Evolutionary conservation across 2,329 filamentous ascomycete species (phyloP), one percentile per base, ranked within the genome.

Genomic region (Xylaria sp.): DNA sequence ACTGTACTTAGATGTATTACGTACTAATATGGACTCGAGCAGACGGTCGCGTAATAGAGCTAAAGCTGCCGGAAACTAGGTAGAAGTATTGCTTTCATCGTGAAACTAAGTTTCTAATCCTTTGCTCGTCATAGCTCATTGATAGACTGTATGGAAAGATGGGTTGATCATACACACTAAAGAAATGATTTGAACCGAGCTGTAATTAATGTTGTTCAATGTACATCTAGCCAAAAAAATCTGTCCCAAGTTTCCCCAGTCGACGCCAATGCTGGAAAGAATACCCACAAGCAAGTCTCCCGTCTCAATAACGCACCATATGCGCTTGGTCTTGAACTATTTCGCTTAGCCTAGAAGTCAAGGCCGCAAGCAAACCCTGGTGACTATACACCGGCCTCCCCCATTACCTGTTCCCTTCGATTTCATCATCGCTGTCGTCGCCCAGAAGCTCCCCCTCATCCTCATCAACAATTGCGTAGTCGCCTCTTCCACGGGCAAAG

Each of bases 381-480:
- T 50, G 8, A 42, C 6, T 12, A 39, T 34, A 54, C 19, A 47
- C 24, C 48, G 14, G 8, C 2, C 48, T 48, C 47, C 39, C 34
- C 42, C 12, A 48, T 32, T 68, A 58, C 57, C 62, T 58, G 57
- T 68, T 61, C 66, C 63, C 47, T 81, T 77, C 90, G 57, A 91
- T 92, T 69, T 98, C 95, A 77, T 98, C 94, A 72, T 98, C 95
- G 73, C 93, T 94, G 68, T 97, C 94, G 73, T 98, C 95, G 0
- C 96, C 96, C 42, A 99, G 82, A 73, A 99, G 83, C 83, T 98
- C 95, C 57, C 95, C 95, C 79, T 98, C 96, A 78, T 98, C 96
- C 59, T 96, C 92, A 75, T 97, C 94, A 60, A 97, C 93, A 75
- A 91, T 87, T 17, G 90, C 89, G 79, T 98, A 98, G 79, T 97